These are phyloP conservation scores for Lentinus brumalis DNA, from an alignment of 768 basidiomycete genomes.

Conservation along the genomic window DNA sequence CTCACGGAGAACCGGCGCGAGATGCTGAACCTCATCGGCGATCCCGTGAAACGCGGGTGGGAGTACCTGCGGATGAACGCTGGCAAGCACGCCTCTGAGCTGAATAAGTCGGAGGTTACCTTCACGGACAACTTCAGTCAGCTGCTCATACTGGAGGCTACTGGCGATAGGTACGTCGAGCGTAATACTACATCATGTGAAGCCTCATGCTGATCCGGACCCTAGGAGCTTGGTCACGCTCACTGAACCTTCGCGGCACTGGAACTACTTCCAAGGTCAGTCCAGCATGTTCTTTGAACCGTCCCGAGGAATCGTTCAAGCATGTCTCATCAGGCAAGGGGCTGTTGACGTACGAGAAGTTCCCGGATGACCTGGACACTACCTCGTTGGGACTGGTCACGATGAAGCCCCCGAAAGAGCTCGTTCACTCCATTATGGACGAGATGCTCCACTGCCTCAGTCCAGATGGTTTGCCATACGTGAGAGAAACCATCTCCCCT, in stretches of 20 bases:
- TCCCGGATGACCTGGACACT: slow-evolving; percentile 55
- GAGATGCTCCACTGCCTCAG: slow-evolving; percentile 52
- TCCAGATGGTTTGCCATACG: slow-evolving; percentile 51
- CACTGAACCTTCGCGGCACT: slow-evolving; percentile 43
- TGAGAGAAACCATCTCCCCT: slow-evolving; percentile 18
- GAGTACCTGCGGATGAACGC: slow-evolving; percentile 43
- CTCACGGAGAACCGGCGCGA: slow-evolving; percentile 41
- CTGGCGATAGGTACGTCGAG: slow-evolving; percentile 40
- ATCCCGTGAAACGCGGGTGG: slow-evolving; percentile 45
- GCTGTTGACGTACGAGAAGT: slow-evolving; percentile 25
- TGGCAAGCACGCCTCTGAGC: slow-evolving; percentile 43
- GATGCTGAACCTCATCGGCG: slow-evolving; percentile 48
- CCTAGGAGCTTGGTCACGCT: slow-evolving; percentile 45
- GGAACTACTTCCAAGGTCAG: slow-evolving; percentile 54
- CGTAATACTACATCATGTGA: slow-evolving; percentile 9
- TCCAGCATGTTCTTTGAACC: background rate
- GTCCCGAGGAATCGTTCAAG: background rate
- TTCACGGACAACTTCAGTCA: slow-evolving; percentile 58
- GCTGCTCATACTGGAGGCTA: slow-evolving; percentile 55
- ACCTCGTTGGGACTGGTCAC: slow-evolving; percentile 54
- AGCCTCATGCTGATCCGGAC: background rate
- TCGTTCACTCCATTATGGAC: slow-evolving; percentile 49
- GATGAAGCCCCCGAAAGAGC: slow-evolving; percentile 28
- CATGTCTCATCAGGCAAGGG: slow-evolving; percentile 37
- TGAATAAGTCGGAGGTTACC: slow-evolving; percentile 36